Evolutionary conservation across 2,329 filamentous ascomycete species (phyloP).

Genomic region (Monilinia vaccinii-corymbosi): DNA sequence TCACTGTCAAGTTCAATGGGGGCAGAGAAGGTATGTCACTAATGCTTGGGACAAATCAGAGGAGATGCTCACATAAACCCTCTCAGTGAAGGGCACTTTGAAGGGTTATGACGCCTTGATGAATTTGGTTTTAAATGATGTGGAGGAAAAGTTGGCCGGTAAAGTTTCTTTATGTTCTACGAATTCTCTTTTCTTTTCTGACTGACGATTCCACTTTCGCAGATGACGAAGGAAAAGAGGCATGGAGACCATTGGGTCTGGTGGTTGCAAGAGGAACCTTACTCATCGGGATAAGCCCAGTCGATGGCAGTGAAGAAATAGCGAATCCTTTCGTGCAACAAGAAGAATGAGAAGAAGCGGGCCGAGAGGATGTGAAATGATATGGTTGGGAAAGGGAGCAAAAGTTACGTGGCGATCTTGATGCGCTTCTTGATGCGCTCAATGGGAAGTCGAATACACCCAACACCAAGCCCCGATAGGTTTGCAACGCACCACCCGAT

Average conservation of each 20-base stretch:
- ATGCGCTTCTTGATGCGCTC: not conserved
- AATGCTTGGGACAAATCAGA: not conserved
- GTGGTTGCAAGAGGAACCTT: constrained; percentile 88
- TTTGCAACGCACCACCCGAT: not conserved
- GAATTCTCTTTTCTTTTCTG: not conserved
- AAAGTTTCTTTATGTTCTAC: constrained; percentile 25
- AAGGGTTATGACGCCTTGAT: constrained; percentile 97
- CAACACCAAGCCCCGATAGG: not conserved
- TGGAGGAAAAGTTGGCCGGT: constrained; percentile 85
- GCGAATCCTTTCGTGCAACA: constrained; percentile 80
- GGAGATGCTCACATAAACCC: not conserved
- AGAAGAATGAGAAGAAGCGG: constrained; percentile 43
- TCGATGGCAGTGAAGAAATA: constrained; percentile 93
- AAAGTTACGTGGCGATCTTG: not conserved
- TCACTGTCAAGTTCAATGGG: constrained; percentile 93
- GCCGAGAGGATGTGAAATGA: not conserved
- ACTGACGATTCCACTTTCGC: constrained; percentile 6
- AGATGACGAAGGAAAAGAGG: constrained; percentile 92
- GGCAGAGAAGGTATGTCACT: constrained; percentile 69
- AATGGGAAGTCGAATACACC: not conserved
- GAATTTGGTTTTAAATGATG: constrained; percentile 94
- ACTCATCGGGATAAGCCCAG: constrained; percentile 82
- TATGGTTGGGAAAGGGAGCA: not conserved
- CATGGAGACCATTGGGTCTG: constrained; percentile 56
- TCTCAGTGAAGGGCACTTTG: constrained; percentile 70